These are phyloP conservation scores for Talaromyces piceae DNA, from an alignment of 2,329 filamentous ascomycete genomes.

Conservation along the genomic window DNA sequence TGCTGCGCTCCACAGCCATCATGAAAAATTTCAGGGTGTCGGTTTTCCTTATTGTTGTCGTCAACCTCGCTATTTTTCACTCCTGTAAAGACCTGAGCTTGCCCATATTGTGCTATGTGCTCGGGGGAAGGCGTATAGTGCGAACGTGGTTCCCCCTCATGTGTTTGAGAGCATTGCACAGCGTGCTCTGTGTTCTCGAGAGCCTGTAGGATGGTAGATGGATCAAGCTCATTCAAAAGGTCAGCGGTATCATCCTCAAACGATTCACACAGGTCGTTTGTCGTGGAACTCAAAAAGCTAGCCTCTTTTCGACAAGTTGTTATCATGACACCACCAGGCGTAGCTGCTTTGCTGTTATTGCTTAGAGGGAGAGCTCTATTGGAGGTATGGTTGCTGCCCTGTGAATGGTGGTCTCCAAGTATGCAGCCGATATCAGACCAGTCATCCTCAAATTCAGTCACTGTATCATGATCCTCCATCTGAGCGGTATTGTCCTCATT, in stretches of 20 bases:
- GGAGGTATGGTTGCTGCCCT: not conserved
- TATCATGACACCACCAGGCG: not conserved
- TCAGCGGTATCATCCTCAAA: constrained; percentile 30
- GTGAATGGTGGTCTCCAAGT: constrained; percentile 3
- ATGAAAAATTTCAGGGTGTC: constrained; percentile 1
- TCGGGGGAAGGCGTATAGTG: not conserved
- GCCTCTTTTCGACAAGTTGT: not conserved
- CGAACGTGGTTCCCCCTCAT: not conserved
- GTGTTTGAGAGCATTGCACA: not conserved
- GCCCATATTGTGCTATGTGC: not conserved
- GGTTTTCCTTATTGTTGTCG: constrained; percentile 8
- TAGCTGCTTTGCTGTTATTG: not conserved
- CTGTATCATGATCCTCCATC: not conserved
- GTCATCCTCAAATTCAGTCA: constrained; percentile 10
- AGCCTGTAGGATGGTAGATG: constrained; percentile 15
- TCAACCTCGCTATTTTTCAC: not conserved
- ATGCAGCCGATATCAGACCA: not conserved
- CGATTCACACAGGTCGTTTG: constrained; percentile 10
- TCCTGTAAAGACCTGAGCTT: not conserved
- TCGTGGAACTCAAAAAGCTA: not conserved
- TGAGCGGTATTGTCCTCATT: not conserved
- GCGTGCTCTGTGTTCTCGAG: constrained; percentile 12
- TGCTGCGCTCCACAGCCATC: not conserved
- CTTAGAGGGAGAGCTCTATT: not conserved
- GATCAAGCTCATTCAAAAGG: constrained; percentile 19